Conservation (phyloP, 305 asterid genomes). For the Galium porrigens region DNA sequence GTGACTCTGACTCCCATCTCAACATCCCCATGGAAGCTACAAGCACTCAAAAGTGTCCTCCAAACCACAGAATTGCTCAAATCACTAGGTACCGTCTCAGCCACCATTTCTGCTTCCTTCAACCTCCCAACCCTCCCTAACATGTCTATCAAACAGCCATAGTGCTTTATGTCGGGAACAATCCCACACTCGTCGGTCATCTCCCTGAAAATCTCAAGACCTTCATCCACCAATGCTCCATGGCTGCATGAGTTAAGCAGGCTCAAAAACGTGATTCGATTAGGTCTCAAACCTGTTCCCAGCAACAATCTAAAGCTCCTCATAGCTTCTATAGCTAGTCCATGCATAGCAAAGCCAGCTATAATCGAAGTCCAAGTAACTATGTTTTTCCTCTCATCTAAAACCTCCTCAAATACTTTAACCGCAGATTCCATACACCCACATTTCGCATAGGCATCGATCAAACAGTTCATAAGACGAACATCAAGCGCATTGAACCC, state of each 20-base stretch:
- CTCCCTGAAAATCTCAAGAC: constrained; percentile 8
- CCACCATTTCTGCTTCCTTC: neutral
- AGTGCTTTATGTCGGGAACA: constrained; percentile 2
- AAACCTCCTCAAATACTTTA: constrained; percentile 3
- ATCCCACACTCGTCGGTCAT: constrained; percentile 1
- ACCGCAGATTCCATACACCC: constrained; percentile 1
- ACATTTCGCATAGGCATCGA: constrained; percentile 7
- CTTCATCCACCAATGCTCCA: constrained; percentile 7
- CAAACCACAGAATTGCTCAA: constrained; percentile 2
- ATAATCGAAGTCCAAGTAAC: constrained; percentile 5
- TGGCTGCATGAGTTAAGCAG: constrained; percentile 4
- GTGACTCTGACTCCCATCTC: constrained; percentile 8
- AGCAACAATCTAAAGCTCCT: neutral
- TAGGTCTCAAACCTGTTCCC: constrained; percentile 5
- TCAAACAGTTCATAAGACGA: constrained; percentile 1
- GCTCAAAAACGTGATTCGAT: constrained; percentile 3
- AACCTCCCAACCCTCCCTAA: constrained; percentile 7
- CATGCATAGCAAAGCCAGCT: constrained; percentile 5
- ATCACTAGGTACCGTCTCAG: neutral
- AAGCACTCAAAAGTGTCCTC: constrained; percentile 7
- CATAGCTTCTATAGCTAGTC: constrained; percentile 4
- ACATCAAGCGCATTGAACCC: neutral
- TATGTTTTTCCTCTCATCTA: constrained; percentile 1
- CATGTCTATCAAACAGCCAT: constrained; percentile 2
- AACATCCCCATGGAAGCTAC: constrained; percentile 8